Base-by-base conservation (phyloP, 495 filamentous ascomycete species). In the Viridothelium virens region DNA sequence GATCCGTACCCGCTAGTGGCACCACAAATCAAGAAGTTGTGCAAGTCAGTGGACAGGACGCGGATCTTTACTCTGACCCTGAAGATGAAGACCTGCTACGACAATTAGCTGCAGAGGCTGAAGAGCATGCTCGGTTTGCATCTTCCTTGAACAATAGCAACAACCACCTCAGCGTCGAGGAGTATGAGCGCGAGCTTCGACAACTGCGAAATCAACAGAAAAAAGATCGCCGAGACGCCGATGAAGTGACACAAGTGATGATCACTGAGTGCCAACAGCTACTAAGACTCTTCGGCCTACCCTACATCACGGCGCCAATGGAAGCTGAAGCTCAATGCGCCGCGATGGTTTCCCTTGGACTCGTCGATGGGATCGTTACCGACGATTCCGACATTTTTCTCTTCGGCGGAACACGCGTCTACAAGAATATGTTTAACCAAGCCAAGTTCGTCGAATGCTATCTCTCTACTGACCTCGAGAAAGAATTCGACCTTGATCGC, bases 351-450 rank as follows among this genome's bases (percentile, higher is more conserved):
- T 77, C 77, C 1, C 79, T 97, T 5, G 89, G 90, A 0, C 83
- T 98, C 2, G 94, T 98, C 33, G 94, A 98, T 73, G 94, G 94
- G 10, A 96, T 97, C 69, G 92, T 98, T n/a, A 98, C 94, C 0
- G 94, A 98, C 72, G 94, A 98, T 73, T 91, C 86, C 12, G 94
- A 98, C 80, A 92, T 87, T n/a, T 97, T 98, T 73, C 84, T 98
- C 12, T 98, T 98, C 72, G 94, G 94, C 48, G 94, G 94, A 38
- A 97, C 91, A 0, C 83, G 94, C 16, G 88, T 98, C 18, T 98
- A 97, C 81, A 97, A 97, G 69, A 97, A 98, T 79, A 95, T 97
- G 91, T 98, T 98, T 83, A 97, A 96, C 75, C 88, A 89, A 71
- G 90, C 91, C 77, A 97, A 97, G 71, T 95, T 88, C 70, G 94